Base-by-base conservation (phyloP, 257 asterid genomes). In the Penstemon eatonii region DNA sequence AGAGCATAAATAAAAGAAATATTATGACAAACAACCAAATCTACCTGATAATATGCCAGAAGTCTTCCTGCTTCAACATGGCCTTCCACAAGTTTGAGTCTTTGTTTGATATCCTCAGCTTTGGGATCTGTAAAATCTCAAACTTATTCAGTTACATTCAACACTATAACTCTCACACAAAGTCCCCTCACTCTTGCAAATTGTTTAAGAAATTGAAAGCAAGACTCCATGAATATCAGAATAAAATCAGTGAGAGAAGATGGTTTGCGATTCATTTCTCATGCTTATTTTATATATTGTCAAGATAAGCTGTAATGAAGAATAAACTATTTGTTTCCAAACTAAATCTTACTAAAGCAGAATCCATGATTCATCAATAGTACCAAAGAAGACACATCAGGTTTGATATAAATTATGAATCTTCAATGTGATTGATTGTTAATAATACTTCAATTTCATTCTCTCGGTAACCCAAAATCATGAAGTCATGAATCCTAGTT, bases 41-140 rank as follows among this genome's bases (percentile, higher is more conserved):
- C 25, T 60, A 87, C 99, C 95, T 94, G 97, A 81, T 94, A 94
- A 75, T 82, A 69, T 36, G 92, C 71, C 79, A 94, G 79, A 67
- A 94, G 77, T 68, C 99, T 81, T 74, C 97, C 97, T 41, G 97
- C 96, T 86, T 94, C 99, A 76, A 91, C 66, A 69, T 91, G 99
- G 64, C 93, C 89, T 80, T 91, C 97, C 8, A 96, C 89, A 69
- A 81, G 88, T 91, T 79, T 83, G 61, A 89, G 64, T 71, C 91
- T 85, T 63, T 80, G 71, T 73, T 80, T 87, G 74, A 86, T 82
- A 65, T 68, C 81, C 71, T 75, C 94, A 73, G 75, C 81, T 70
- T 75, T 86, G 63, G 64, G 71, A 66, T 83, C 95, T 89, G 87
- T 56, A 57, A 78, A 42, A 70, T 52, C 69, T 41, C 56, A 66